Base-by-base conservation (phyloP, 2,329 filamentous ascomycete species). In the Fusarium cicatricum region DNA sequence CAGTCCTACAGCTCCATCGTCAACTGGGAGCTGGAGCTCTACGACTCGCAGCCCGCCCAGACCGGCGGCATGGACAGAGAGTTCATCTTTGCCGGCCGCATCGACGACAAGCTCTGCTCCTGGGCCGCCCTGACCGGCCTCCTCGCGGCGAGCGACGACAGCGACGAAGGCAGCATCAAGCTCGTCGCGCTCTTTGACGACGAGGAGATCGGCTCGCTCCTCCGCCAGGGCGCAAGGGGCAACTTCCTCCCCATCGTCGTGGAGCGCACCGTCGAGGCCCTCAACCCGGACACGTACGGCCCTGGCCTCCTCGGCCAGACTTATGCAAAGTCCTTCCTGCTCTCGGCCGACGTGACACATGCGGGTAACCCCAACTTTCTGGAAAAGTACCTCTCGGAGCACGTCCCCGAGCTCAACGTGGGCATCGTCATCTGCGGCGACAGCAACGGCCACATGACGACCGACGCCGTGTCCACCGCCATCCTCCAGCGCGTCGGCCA, bases 11-110 rank as follows among this genome's bases (percentile, higher is more conserved):
- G 81, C 65, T 85, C 82, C 46, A 97, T 99, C 60, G 79, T 97
- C 52, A 96, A 95, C 78, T 99, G 95, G 95, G 95, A 99, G 72
- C 85, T 98, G 32, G 95, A 99, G 77, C 88, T 99, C 28, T 99
- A 90, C 72, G 95, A 98, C 75, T 85, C 86, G 4, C 92, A 97
- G 73, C 91, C 93, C 9, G 93, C 93, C 1, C 87, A 89, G 34
- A 84, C 92, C 15, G 89, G 91, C 63, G 95, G 95, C 11, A 75
- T 99, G 52, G 91, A 96, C 68, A 91, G 90, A 72, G 94, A 98
- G 68, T 89, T 99, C 73, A 96, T 99, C 76, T 97, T 94, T 63
- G 94, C 91, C 9, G 93, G 94, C 54, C 90, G 95, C 48, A 95
- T 98, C 65, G 95, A 99, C 72, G 95, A 99, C 78, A 98, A 97